A percentile compares a stretch with the other conserved stretches of the same genome.
phyloP scores from a whole-genome alignment of 805 yeast species.

The Barnettozyma populi region DNA sequence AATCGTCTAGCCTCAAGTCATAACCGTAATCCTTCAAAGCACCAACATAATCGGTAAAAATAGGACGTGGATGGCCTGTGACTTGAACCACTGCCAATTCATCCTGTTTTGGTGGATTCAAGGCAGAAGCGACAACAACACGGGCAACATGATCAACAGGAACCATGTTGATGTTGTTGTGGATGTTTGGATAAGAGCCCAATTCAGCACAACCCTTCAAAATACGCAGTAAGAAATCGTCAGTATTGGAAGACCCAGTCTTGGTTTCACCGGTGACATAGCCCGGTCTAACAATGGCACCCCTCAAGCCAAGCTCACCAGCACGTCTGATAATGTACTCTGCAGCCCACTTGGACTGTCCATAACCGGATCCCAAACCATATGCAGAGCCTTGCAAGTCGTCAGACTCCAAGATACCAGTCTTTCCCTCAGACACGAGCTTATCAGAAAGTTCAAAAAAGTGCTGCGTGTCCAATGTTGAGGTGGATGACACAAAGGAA shows the following conservation, averaged over 20 bases:
- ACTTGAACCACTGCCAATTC: conserved; percentile 80
- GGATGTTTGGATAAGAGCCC: conserved; percentile 79
- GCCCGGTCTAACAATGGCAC: conserved; percentile 92
- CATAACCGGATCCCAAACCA: conserved; percentile 90
- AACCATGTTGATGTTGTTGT: conserved; percentile 88
- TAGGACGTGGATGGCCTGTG: conserved; percentile 93
- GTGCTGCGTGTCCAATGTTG: conserved; percentile 81
- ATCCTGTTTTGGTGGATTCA: conserved; percentile 58
- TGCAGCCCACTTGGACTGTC: conserved; percentile 97
- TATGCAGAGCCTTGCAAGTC: conserved; percentile 72
- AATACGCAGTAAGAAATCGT: conserved; percentile 91
- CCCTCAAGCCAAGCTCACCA: conserved; percentile 80
- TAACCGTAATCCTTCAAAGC: conserved; percentile 70
- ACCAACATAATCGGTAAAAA: conserved; percentile 69
- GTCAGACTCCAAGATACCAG: conserved; percentile 80
- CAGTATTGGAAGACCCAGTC: conserved; percentile 91
- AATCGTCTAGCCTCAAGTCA: conserved; percentile 52
- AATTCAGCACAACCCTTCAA: conserved; percentile 90
- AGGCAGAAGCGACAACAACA: conserved; percentile 75
- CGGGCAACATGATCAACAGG: conserved; percentile 99
- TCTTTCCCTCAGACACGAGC: conserved; percentile 53
- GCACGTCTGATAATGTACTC: conserved; percentile 86
- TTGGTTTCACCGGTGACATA: conserved; percentile 83
- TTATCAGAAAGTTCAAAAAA: conserved; percentile 74
- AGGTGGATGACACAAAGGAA: conserved; percentile 93